A percentile compares a stretch with the other conserved stretches of the same genome.
phyloP scores from a whole-genome alignment of 176 grass and related monocot genomes.

The Carex kokanica region DNA sequence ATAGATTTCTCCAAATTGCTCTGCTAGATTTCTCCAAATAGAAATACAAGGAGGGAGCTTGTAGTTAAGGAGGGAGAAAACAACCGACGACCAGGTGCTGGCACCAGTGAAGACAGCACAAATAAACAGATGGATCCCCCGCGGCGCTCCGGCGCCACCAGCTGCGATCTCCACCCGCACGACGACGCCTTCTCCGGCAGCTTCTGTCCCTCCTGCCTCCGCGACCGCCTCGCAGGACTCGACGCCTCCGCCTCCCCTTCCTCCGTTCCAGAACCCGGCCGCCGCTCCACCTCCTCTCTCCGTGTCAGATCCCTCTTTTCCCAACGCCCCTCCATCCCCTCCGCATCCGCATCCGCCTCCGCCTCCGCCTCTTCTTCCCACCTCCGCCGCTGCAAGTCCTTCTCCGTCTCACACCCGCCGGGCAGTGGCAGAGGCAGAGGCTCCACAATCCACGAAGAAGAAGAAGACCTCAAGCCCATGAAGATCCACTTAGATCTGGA shows the following conservation, averaged over 20 bases:
- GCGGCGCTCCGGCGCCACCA: slow-evolving; percentile 6
- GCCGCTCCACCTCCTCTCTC: slow-evolving; percentile 43
- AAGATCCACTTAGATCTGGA: slow-evolving; percentile 53
- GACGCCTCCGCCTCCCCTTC: slow-evolving; percentile 39
- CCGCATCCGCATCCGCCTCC: slow-evolving; percentile 38
- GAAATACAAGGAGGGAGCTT: no score
- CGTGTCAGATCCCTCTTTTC: slow-evolving; percentile 19
- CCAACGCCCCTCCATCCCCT: slow-evolving; percentile 2
- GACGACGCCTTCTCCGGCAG: slow-evolving; percentile 52
- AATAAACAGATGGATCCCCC: not conserved
- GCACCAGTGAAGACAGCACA: no score
- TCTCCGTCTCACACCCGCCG: slow-evolving; percentile 6
- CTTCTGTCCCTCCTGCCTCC: slow-evolving; percentile 89
- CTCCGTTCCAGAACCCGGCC: slow-evolving; percentile 15
- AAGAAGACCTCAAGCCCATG: slow-evolving; percentile 31
- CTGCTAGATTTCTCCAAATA: no score
- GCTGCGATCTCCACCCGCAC: slow-evolving; percentile 62
- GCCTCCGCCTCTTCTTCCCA: slow-evolving; percentile 3
- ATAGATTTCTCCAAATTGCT: no score
- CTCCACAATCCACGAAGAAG: slow-evolving; percentile 13
- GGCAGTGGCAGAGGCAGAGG: not conserved
- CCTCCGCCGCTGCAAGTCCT: slow-evolving; percentile 69
- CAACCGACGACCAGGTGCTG: no score
- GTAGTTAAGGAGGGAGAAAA: no score
- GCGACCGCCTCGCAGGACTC: slow-evolving; percentile 79